Base-by-base conservation (phyloP, 2,329 filamentous ascomycete genomes). In the Biscogniauxia mediterranea region DNA sequence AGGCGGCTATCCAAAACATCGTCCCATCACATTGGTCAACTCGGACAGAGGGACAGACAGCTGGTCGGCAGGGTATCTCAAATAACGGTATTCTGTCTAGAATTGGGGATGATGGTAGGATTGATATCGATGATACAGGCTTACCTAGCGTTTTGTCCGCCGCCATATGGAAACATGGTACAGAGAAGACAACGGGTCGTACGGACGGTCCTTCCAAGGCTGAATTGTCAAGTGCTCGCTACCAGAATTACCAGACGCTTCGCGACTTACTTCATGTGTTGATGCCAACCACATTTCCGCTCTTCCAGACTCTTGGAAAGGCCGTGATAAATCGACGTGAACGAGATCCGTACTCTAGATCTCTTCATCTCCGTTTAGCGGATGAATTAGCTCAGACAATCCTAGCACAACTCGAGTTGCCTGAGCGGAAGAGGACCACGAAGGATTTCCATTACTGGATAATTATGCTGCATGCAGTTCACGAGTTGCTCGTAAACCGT, bases 251-350 rank as follows among this genome's bases (percentile, higher is more conserved):
- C 50, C 87, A 90, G 71, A 89, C 86, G 13, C 81, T 98, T 52
- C 85, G 89, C 46, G 89, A 88, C 66, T 80, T 98, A 11, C 82
- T 98, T 13, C 89, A 90, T 69, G 89, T 91, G 38, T 85, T 96
- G 68, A 88, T 93, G 21, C 87, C 88, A 8, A 89, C 89, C 2
- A 89, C 93, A n/a, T 90, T 92, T 19, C 89, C 90, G 0, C 90
- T 98, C 68, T 90, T 97, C 72, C 92, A 96, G 70, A 89, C 88
- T 1, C 80, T 98, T 52, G 94, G 94, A 13, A 95, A 92, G 74
- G 86, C 90, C 17, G 80, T 98, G 21, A 82, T 96, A 3, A 86
- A 87, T 52, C 90, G 92, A 61, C 87, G 93, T 55, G 87, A 87
- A 64, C 82, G 86, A 26, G 93, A 97, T 68, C 69, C 79, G 1